These are phyloP conservation scores for Aureobasidium sp. DNA, from an alignment of 2,329 filamentous ascomycete species.

Conservation along the genomic window DNA sequence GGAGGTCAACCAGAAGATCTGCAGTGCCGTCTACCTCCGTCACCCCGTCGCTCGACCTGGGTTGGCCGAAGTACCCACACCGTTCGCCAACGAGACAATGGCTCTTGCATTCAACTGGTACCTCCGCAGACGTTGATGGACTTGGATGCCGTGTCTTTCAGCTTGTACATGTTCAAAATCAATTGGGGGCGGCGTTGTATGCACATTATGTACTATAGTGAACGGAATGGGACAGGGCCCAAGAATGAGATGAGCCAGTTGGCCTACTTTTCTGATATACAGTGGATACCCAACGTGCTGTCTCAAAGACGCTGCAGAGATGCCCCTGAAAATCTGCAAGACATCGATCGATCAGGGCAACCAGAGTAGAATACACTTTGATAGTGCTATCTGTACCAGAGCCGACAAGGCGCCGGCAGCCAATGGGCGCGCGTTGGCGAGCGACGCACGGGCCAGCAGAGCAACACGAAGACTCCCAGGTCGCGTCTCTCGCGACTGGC, in stretches of 20 bases:
- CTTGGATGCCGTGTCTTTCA: neutral
- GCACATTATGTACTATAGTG: slow-evolving; percentile 13
- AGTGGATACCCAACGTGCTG: neutral
- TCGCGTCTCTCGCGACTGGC: neutral
- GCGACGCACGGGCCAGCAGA: neutral
- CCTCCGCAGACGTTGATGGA: slow-evolving; percentile 62
- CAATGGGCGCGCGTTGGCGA: neutral
- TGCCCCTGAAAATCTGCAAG: slow-evolving; percentile 7
- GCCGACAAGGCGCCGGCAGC: neutral
- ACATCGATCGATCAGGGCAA: neutral
- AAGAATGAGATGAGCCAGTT: neutral
- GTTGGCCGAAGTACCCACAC: slow-evolving; percentile 66
- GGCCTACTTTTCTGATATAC: neutral
- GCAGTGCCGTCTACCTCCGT: slow-evolving; percentile 86
- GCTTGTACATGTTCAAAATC: slow-evolving; percentile 13
- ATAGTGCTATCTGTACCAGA: neutral
- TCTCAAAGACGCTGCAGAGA: neutral
- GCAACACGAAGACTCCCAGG: neutral
- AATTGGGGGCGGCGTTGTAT: slow-evolving; percentile 11
- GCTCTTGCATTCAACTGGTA: slow-evolving; percentile 94
- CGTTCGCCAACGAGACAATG: slow-evolving; percentile 62
- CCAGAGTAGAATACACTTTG: neutral
- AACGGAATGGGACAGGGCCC: neutral
- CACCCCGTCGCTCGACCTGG: slow-evolving; percentile 87
- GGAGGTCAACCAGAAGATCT: slow-evolving; percentile 96